phyloP scores from a whole-genome alignment of 345 rosid genomes.

The Salix viminalis region DNA sequence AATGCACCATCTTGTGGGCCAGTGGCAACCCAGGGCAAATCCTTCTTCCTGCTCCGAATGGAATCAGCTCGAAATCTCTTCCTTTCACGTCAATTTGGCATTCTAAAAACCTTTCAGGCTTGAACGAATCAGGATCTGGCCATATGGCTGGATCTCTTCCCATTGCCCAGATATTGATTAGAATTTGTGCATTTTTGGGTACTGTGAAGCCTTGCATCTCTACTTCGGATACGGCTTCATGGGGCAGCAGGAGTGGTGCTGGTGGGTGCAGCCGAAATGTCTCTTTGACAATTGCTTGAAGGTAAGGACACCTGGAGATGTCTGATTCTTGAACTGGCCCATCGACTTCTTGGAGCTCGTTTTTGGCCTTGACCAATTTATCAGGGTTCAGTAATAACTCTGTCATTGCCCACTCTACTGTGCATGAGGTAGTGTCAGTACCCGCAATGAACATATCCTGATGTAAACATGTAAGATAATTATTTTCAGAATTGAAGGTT shows the following conservation, averaged over 20 bases:
- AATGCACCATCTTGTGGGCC: conserved; percentile 29
- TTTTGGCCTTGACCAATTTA: conserved; percentile 11
- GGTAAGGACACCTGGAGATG: conserved; percentile 5
- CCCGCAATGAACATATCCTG: conserved; percentile 45
- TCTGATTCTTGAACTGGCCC: conserved; percentile 30
- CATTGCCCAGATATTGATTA: background rate
- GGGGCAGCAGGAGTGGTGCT: background rate
- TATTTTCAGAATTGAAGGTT: background rate
- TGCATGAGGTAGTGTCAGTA: conserved; percentile 34
- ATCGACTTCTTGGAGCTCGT: conserved; percentile 22
- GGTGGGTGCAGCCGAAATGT: conserved; percentile 1
- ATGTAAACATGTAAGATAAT: too few relatives aligned
- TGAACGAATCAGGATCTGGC: background rate
- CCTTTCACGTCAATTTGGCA: conserved; percentile 7
- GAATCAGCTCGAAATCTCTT: conserved; percentile 16
- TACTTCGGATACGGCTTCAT: background rate
- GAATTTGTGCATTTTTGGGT: background rate
- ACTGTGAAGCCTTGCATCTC: background rate
- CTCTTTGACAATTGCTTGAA: conserved; percentile 4
- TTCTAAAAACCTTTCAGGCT: conserved; percentile 11
- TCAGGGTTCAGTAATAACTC: background rate
- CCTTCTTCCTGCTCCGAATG: conserved; percentile 33
- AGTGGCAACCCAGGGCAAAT: conserved; percentile 40
- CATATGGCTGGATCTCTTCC: background rate
- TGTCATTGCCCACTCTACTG: conserved; percentile 31